Evolutionary conservation across 768 basidiomycete genomes (phyloP).

Genomic region (Psilocybe subaeruginosa): DNA sequence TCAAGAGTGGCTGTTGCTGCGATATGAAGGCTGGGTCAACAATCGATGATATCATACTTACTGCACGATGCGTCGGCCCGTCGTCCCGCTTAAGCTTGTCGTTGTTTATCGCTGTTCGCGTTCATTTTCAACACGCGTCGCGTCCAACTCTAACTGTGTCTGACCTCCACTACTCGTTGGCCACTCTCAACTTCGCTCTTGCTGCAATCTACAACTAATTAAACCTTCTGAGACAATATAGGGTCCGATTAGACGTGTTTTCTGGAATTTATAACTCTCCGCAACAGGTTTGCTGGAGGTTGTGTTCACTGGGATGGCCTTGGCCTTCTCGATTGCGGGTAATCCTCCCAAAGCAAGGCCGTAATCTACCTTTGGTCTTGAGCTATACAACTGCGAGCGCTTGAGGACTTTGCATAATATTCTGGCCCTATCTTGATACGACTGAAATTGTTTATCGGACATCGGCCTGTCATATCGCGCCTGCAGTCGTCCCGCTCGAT

Average conservation of each 20-base stretch:
- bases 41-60: conserved; percentile 4
- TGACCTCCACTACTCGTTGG: neutral
- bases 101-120: neutral
- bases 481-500: neutral
- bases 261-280: no score
- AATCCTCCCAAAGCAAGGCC: no score
- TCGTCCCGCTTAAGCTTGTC: neutral
- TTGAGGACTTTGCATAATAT: neutral
- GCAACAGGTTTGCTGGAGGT: no score
- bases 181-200: neutral
- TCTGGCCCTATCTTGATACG: neutral
- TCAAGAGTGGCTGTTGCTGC: neutral
- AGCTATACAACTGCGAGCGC: neutral
- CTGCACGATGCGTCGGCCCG: neutral
- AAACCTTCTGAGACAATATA: neutral
- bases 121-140: neutral
- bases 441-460: neutral
- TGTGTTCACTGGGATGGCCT: no score
- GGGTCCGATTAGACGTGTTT: no score
- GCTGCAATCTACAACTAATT: neutral
- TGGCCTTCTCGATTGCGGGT: no score
- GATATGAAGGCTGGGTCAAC: neutral
- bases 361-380: no score
- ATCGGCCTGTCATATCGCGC: neutral
- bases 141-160: neutral